Conservation (phyloP, 257 asterid species). For the Nicotiana attenuata region DNA sequence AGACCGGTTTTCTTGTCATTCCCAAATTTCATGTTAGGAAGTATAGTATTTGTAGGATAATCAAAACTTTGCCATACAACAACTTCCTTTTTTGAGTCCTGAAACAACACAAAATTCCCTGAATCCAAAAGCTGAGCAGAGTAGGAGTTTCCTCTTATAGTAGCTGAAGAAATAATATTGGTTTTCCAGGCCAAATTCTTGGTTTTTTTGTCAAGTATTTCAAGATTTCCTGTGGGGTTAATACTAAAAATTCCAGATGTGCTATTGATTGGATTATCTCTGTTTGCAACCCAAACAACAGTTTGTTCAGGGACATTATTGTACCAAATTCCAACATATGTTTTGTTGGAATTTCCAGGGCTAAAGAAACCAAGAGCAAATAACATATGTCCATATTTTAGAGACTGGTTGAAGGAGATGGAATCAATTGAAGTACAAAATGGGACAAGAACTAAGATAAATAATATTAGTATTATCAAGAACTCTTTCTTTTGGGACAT, state of each 20-base stretch:
- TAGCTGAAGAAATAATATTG: background rate
- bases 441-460: background rate
- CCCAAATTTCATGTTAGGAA: conserved; percentile 6
- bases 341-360: background rate
- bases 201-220: background rate
- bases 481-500: background rate
- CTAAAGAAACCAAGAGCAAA: conserved; percentile 15
- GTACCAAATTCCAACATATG: conserved; percentile 15
- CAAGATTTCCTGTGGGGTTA: background rate
- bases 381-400: background rate
- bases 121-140: background rate
- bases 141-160: background rate
- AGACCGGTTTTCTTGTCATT: background rate
- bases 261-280: background rate
- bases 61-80: conserved; percentile 13
- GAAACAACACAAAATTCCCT: conserved; percentile 5
- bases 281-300: conserved; percentile 9
- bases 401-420: background rate
- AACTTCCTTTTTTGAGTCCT: background rate
- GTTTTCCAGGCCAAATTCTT: background rate
- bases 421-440: background rate
- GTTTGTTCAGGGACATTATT: background rate
- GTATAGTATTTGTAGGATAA: conserved; percentile 5
- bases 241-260: background rate
- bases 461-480: background rate